phyloP scores from a whole-genome alignment of 2,329 filamentous ascomycete genomes.

The Phialophora expanda region DNA sequence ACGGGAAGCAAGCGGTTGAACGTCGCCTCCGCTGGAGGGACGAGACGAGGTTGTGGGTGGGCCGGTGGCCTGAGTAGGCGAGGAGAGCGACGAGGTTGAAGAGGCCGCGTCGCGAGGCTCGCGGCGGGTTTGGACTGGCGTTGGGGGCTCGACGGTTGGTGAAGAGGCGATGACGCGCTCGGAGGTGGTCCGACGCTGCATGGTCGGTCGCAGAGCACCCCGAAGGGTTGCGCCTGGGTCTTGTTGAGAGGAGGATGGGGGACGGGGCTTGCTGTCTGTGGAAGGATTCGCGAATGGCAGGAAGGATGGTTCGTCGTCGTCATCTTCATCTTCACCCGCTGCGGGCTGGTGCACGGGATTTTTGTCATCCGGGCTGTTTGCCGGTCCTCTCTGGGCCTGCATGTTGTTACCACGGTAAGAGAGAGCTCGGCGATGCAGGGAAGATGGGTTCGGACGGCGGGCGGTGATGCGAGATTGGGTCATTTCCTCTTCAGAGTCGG shows the following conservation, averaged over 20 bases:
- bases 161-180: slow-evolving; percentile 38
- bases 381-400: slow-evolving; percentile 23
- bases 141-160: slow-evolving; percentile 33
- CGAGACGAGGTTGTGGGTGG: slow-evolving; percentile 6
- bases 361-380: slow-evolving; percentile 19
- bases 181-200: slow-evolving; percentile 41
- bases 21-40: slow-evolving; percentile 2
- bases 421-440: slow-evolving; percentile 32
- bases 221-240: slow-evolving; percentile 52
- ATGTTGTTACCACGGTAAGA: slow-evolving; percentile 28
- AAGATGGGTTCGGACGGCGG: slow-evolving; percentile 35
- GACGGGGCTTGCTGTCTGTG: slow-evolving; percentile 29
- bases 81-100: slow-evolving; percentile 33
- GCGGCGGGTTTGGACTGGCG: slow-evolving; percentile 42
- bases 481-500: slow-evolving; percentile 38
- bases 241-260: slow-evolving; percentile 39
- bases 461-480: slow-evolving; percentile 36
- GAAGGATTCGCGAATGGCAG: slow-evolving; percentile 46
- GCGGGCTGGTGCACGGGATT: slow-evolving; percentile 42
- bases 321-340: slow-evolving; percentile 37
- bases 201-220: slow-evolving; percentile 39
- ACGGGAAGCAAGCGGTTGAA: slow-evolving; percentile 4
- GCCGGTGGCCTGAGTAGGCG: slow-evolving; percentile 16
- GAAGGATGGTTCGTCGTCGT: slow-evolving; percentile 55
- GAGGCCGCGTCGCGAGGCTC: slow-evolving; percentile 41